Evolutionary conservation across 805 yeast species (phyloP).

Genomic region (Maudiozyma barnettii): DNA sequence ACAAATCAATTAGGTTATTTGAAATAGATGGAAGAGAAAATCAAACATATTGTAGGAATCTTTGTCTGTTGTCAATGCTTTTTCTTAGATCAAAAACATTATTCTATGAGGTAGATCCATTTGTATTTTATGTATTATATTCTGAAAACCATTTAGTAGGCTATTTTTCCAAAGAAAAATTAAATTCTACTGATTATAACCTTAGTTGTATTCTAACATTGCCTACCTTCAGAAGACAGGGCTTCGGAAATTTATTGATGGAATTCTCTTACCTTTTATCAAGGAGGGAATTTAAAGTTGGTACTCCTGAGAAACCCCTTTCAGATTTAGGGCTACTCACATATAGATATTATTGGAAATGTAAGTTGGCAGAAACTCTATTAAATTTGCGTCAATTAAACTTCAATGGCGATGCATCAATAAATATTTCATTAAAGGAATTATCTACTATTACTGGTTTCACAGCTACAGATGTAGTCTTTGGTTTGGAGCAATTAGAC

Average conservation of each 20-base stretch:
- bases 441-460: constrained; percentile 70
- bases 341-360: constrained; percentile 80
- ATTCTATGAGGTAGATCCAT: constrained; percentile 93
- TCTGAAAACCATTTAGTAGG: constrained; percentile 69
- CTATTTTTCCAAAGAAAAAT: constrained; percentile 80
- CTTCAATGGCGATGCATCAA: neutral
- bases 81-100: constrained; percentile 86
- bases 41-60: constrained; percentile 74
- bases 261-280: constrained; percentile 81
- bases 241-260: constrained; percentile 81
- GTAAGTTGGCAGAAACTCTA: constrained; percentile 42
- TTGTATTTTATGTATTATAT: constrained; percentile 76
- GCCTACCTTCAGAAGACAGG: constrained; percentile 79
- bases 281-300: constrained; percentile 61
- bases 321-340: constrained; percentile 87
- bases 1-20: constrained; percentile 57
- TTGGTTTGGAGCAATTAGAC: constrained; percentile 70
- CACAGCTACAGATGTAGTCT: constrained; percentile 77
- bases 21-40: constrained; percentile 89
- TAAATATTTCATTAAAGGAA: constrained; percentile 44
- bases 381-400: constrained; percentile 4
- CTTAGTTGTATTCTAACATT: constrained; percentile 85
- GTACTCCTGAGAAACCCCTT: constrained; percentile 94
- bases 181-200: constrained; percentile 67
- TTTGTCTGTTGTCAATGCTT: constrained; percentile 81